Evolutionary conservation across 169 alveolate species (phyloP).

Genomic region (Perkinsus olseni): DNA sequence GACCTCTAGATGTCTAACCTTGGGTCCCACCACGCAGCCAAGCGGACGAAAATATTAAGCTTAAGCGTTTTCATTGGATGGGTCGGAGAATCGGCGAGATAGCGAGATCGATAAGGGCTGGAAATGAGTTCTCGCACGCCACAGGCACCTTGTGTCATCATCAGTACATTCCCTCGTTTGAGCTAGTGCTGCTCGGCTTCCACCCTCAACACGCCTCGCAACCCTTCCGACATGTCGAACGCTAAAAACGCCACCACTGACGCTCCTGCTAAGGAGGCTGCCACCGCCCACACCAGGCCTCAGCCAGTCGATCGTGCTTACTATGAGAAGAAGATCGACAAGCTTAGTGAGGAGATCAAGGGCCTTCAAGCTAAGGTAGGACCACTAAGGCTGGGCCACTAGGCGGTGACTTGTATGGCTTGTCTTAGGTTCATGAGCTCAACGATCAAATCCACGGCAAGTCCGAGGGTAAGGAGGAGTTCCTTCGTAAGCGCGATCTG

Average conservation of each 20-base stretch:
- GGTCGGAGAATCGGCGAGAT: not conserved
- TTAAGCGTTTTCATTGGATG: not conserved
- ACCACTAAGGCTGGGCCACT: not conserved
- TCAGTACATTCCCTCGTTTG: not conserved
- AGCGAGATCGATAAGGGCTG: not conserved
- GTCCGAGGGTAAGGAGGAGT: not conserved
- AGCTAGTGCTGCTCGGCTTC: not conserved
- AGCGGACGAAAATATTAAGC: not conserved
- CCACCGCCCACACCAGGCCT: not conserved
- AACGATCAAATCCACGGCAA: not conserved
- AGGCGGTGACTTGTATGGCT: not conserved
- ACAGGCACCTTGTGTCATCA: not conserved
- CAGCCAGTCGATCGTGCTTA: not conserved
- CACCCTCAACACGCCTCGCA: slow-evolving; percentile 3
- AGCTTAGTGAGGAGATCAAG: not conserved
- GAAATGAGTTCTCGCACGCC: not conserved
- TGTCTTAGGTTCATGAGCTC: not conserved
- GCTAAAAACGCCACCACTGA: not conserved
- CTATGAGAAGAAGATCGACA: not conserved
- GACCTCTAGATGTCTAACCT: not conserved
- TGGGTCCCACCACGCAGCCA: not conserved
- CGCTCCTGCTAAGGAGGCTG: not conserved
- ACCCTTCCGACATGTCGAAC: not conserved
- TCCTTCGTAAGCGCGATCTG: not conserved
- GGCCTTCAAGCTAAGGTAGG: slow-evolving; percentile 1